Evolutionary conservation across 192 early-diverging fungal species (phyloP), one percentile per base, ranked within the genome.

Genomic region (Linderina pennispora): DNA sequence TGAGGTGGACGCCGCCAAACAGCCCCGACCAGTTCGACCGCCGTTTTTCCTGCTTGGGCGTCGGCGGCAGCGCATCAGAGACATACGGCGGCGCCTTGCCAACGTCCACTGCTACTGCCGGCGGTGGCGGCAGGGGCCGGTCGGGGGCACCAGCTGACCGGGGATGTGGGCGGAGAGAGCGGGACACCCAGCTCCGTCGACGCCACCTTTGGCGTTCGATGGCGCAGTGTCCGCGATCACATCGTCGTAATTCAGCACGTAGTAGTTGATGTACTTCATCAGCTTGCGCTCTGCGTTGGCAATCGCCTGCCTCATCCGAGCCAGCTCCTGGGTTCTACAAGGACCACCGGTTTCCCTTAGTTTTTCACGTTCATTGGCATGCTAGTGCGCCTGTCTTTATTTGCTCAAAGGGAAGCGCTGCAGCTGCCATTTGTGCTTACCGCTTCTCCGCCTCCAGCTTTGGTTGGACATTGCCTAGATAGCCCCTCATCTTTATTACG

Each of bases 171-270:
- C n/a, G n/a, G n/a, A n/a, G n/a, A n/a, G n/a, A n/a, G n/a, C n/a
- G n/a, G n/a, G n/a, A n/a, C n/a, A n/a, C 33, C 36, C 0, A 18
- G 40, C 13, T 26, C 17, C 5, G 38, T 19, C 18, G 25, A 2
- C 31, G 34, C 15, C 6, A 57, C 32, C 21, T n/a, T n/a, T n/a
- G n/a, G n/a, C n/a, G n/a, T n/a, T n/a, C n/a, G n/a, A n/a, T n/a
- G n/a, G n/a, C n/a, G n/a, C n/a, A n/a, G n/a, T n/a, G n/a, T n/a
- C n/a, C n/a, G n/a, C 11, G 28, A 31, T 31, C 6, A 72, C 61
- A 17, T 72, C 68, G 50, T 72, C 61, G 32, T 55, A 72, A 42
- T 50, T 54, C 19, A 72, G 49, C n/a, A 64, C 44, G 33, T 64
- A 51, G 24, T 63, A 61, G 57, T 72, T 52, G 26, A 72, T 37